Percentiles rank a stretch among this genome's conserved stretches.
These are phyloP conservation scores for Pyrenochaeta sp. DNA, from an alignment of 2,329 filamentous ascomycete genomes.

Conservation along the genomic window DNA sequence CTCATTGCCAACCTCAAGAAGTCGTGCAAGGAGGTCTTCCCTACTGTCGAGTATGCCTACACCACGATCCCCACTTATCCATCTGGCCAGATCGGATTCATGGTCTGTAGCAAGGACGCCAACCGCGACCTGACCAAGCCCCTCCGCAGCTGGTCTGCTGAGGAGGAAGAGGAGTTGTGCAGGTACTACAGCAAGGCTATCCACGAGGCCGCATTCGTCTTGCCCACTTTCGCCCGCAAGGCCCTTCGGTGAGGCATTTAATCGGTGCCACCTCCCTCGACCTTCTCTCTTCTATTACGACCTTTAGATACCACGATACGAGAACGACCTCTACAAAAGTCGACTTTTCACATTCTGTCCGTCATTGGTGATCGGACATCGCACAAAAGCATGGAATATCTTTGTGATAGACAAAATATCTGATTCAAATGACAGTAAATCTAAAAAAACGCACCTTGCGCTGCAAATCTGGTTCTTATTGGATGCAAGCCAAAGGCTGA, in stretches of 20 bases:
- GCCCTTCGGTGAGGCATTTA: constrained; percentile 55
- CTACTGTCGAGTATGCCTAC: constrained; percentile 97
- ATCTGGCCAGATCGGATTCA: constrained; percentile 98
- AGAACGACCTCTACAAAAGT: constrained; percentile 34
- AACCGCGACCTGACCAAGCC: constrained; percentile 84
- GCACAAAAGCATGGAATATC: too few relatives aligned
- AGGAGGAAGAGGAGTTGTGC: constrained; percentile 93
- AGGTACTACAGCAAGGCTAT: constrained; percentile 98
- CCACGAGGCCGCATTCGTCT: constrained; percentile 90
- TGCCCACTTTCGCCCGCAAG: constrained; percentile 93
- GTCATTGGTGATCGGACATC: too few relatives aligned
- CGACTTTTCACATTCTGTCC: constrained; percentile 14
- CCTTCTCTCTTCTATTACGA: constrained; percentile 24
- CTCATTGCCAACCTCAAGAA: constrained; percentile 96
- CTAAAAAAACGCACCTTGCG: too few relatives aligned
- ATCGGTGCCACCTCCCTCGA: constrained; percentile 1
- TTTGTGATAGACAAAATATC: constrained; percentile 5
- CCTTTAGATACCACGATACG: constrained; percentile 44
- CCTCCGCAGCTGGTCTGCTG: constrained; percentile 77
- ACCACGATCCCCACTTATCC: constrained; percentile 99
- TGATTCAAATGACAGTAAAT: not conserved
- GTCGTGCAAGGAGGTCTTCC: constrained; percentile 96
- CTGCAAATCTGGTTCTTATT: too few relatives aligned
- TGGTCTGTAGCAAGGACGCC: constrained; percentile 98
- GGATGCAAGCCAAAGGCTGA: too few relatives aligned